Base-by-base conservation (phyloP, 2,329 filamentous ascomycete species). In the Stagonosporopsis tanaceti region DNA sequence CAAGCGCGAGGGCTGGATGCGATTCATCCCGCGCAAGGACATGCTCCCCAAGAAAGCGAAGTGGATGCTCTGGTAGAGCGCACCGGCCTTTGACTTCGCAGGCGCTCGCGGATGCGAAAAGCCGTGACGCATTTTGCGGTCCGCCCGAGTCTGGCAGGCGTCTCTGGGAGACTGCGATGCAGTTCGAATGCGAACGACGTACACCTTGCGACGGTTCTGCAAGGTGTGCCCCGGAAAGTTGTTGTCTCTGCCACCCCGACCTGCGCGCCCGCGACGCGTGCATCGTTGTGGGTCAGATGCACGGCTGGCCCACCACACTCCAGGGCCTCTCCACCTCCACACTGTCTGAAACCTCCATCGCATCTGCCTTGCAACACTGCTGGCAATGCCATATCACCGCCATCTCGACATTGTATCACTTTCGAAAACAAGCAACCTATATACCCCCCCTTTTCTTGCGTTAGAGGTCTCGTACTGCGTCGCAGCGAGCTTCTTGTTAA, bases 1-100 rank as follows among this genome's bases (percentile, higher is more conserved):
- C 28, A 42, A 65, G 61, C 66, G 61, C 40, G 54, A 62, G 14
- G 57, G 59, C 9, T 70, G 67, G 67, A 56, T 59, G 47, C 47
- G 64, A 24, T 68, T 66, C 35, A 48, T 70, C 32, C 63, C 65
- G 6, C 34, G 50, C 12, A 57, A 53, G 45, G 38, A 57, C 27
- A 57, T 57, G 48, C 45, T 57, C 15, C 44, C 48, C 5, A 57
- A 46, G 54, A 57, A 53, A 39, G 54, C 25, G 27, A 57, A 57
- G 39, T 57, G 54, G 54, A 53, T 53, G 48, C 48, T 39, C 4
- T 57, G 54, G 54, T 57, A 41, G 25, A 52, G n/a, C 15, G 9
- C 27, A 6, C 20, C 27, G 24, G 6, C 15, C 12, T n/a, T 11
- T 17, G 37, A 22, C 20, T 22, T 12, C 35, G 11, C 20, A 12